Evolutionary conservation across 1,139 yeast genomes (phyloP).

Genomic region (Diutina neorugosa): DNA sequence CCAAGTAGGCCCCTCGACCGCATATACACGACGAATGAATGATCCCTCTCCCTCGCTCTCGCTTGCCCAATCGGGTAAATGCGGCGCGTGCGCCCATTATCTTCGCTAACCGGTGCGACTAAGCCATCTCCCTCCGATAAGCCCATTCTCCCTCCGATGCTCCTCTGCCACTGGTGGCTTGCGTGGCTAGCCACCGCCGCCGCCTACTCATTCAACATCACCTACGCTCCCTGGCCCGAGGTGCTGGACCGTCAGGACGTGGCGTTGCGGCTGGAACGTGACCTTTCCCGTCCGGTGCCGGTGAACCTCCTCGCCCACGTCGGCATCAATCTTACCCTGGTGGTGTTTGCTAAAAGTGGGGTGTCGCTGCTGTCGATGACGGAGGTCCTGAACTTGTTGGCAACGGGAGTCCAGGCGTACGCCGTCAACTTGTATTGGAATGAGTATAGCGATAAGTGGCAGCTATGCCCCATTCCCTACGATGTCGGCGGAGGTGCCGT

Average conservation of each 20-base stretch:
- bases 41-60: background rate
- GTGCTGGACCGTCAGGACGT: slow-evolving; percentile 7
- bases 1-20: slow-evolving; percentile 23
- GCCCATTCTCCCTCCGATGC: no score
- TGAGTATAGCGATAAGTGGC: slow-evolving; percentile 40
- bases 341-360: slow-evolving; percentile 40
- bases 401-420: slow-evolving; percentile 40
- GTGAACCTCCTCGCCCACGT: slow-evolving; percentile 43
- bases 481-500: background rate
- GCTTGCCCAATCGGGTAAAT: background rate
- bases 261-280: slow-evolving; percentile 59
- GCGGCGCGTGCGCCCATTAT: no score
- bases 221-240: background rate
- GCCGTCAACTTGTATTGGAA: slow-evolving; percentile 61
- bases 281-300: slow-evolving; percentile 41
- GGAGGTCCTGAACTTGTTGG: slow-evolving; percentile 15
- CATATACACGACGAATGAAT: background rate
- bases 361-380: slow-evolving; percentile 33
- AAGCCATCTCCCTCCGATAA: no score
- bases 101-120: no score
- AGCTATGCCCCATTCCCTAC: slow-evolving; percentile 37
- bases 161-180: background rate
- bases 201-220: background rate
- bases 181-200: background rate
- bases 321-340: slow-evolving; percentile 45